Conservation (phyloP, 2,329 filamentous ascomycete species). For the Fusarium sp. region DNA sequence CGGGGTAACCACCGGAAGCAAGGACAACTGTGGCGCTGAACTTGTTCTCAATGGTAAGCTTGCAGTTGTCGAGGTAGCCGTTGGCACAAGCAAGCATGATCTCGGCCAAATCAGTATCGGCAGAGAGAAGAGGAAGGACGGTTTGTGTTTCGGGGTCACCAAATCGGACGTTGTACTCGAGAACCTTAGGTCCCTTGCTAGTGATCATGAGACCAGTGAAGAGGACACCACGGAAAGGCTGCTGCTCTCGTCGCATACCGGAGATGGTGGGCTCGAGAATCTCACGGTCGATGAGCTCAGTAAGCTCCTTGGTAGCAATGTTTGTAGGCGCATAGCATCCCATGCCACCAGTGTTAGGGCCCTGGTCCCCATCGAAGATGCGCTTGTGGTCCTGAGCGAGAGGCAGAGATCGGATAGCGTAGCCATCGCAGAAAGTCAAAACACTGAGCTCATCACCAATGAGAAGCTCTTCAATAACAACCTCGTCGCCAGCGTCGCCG, state of each 20-base stretch:
- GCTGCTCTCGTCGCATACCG: conserved; percentile 84
- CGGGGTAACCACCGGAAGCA: conserved; percentile 90
- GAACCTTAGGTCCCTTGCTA: conserved; percentile 76
- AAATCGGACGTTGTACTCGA: conserved; percentile 92
- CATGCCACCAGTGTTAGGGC: conserved; percentile 97
- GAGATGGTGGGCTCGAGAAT: conserved; percentile 91
- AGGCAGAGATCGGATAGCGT: conserved; percentile 82
- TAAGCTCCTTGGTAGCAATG: conserved; percentile 77
- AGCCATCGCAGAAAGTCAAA: conserved; percentile 90
- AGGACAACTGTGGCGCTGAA: conserved; percentile 95
- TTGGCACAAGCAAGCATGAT: conserved; percentile 85
- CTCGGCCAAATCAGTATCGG: conserved; percentile 82
- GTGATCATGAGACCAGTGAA: conserved; percentile 97
- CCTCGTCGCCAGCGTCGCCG: conserved; percentile 84
- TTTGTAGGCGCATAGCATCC: conserved; percentile 95
- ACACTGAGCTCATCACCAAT: conserved; percentile 93
- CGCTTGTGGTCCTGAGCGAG: conserved; percentile 97
- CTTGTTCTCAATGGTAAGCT: conserved; percentile 71
- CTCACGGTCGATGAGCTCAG: conserved; percentile 79
- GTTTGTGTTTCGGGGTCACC: conserved; percentile 91
- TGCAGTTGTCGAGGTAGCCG: conserved; percentile 75
- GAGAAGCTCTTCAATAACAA: conserved; percentile 95
- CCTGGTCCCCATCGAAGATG: conserved; percentile 87
- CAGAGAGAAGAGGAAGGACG: conserved; percentile 76
- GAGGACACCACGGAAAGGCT: conserved; percentile 77